These are phyloP conservation scores for Hsuehochloa calcarea DNA, from an alignment of 176 grass and related monocot genomes.

Conservation along the genomic window DNA sequence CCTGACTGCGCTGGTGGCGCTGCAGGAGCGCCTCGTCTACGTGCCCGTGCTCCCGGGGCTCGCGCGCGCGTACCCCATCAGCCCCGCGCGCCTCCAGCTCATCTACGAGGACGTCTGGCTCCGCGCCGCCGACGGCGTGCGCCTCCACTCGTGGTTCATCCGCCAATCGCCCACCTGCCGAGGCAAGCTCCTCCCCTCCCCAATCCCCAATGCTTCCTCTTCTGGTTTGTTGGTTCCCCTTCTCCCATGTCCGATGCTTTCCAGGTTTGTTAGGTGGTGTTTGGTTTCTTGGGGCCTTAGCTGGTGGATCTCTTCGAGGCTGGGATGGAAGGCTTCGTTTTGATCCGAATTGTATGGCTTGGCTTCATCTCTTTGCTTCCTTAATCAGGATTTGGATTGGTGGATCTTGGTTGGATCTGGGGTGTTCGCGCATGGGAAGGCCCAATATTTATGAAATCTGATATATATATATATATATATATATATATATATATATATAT, in stretches of 20 bases:
- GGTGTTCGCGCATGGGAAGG: not conserved
- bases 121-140: conserved; percentile 74
- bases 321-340: not conserved
- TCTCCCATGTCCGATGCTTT: not conserved
- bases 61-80: conserved; percentile 75
- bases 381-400: not conserved
- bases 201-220: not conserved
- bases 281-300: not conserved
- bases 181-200: conserved; percentile 35
- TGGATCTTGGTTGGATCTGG: conserved; percentile 4
- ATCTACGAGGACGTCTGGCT: conserved; percentile 87
- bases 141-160: conserved; percentile 97
- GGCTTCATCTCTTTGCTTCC: conserved; percentile 21
- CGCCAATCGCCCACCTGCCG: conserved; percentile 61
- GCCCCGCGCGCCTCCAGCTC: conserved; percentile 61
- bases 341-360: conserved; percentile 13
- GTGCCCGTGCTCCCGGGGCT: conserved; percentile 91
- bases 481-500: no score
- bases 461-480: no score
- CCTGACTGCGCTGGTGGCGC: conserved; percentile 78
- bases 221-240: not conserved
- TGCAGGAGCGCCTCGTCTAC: conserved; percentile 96
- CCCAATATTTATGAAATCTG: not conserved
- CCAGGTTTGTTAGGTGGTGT: not conserved
- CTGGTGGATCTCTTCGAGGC: conserved; percentile 35